These are phyloP conservation scores for Sphaceloma murrayae DNA, from an alignment of 2,329 filamentous ascomycete genomes.

Conservation along the genomic window DNA sequence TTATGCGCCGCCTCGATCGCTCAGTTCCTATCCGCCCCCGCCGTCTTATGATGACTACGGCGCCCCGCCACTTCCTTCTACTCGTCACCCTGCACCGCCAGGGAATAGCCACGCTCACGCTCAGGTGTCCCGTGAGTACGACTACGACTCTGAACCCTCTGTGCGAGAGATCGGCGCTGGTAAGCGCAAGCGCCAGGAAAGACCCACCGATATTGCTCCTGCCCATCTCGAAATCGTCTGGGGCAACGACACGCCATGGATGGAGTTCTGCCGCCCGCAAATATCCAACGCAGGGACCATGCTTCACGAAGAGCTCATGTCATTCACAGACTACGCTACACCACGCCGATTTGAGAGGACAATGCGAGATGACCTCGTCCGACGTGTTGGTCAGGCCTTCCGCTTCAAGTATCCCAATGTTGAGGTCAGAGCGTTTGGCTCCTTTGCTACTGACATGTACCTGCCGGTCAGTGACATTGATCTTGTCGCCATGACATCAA, in stretches of 20 bases:
- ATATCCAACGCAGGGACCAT: slow-evolving; percentile 42
- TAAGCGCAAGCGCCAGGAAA: slow-evolving; percentile 55
- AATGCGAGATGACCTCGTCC: slow-evolving; percentile 63
- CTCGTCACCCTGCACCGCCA: too few relatives aligned
- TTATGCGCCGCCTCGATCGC: background rate
- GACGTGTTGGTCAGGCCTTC: slow-evolving; percentile 55
- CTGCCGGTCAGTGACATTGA: slow-evolving; percentile 85
- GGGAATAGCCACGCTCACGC: background rate
- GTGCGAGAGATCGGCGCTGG: slow-evolving; percentile 28
- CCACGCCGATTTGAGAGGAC: slow-evolving; percentile 67
- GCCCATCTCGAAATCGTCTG: slow-evolving; percentile 34
- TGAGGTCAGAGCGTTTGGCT: slow-evolving; percentile 74
- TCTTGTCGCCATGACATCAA: slow-evolving; percentile 62
- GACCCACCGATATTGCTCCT: slow-evolving; percentile 30
- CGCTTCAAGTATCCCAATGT: slow-evolving; percentile 39
- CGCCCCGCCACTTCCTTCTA: background rate
- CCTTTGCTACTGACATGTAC: slow-evolving; percentile 70
- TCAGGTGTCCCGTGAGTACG: background rate
- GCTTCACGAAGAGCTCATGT: slow-evolving; percentile 79
- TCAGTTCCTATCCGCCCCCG: background rate
- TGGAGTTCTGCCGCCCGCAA: slow-evolving; percentile 22
- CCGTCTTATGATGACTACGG: background rate
- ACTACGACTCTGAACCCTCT: background rate
- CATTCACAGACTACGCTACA: slow-evolving; percentile 78
- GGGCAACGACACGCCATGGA: slow-evolving; percentile 53